Evolutionary conservation across 2,329 filamentous ascomycete genomes (phyloP), one percentile per base, ranked within the genome.

Genomic region (Penicillium sp.): DNA sequence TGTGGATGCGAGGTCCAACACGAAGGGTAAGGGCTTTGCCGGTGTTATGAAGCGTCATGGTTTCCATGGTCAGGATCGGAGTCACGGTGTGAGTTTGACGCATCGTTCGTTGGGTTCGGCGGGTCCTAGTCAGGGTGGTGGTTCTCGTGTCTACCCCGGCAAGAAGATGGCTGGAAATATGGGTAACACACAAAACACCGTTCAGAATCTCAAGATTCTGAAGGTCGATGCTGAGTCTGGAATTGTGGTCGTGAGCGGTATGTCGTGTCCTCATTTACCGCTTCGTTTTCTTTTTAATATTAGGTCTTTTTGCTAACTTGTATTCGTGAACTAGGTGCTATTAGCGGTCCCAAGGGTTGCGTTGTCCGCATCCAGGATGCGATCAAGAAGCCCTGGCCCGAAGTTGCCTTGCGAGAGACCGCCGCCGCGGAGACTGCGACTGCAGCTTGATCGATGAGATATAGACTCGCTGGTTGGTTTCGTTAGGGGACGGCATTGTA

Each of bases 111-210:
- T 97, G 81, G 95, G 95, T 83, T 94, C 92, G 37, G 85, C 89
- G 7, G 95, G 95, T 76, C 92, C 90, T 62, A 91, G 90, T 69
- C 95, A 99, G 79, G 95, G 95, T 66, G 89, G 90, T 75, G 95
- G 95, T 80, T 96, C 92, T 65, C 87, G 95, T 79, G 94, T 99
- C 26, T 82, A 93, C 74, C 95, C 95, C 0, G 95, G 95, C 62
- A 99, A 99, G 87, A 95, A 93, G 81, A 99, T 99, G 95, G 87
- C 95, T 3, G 95, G 95, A 58, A 87, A 92, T 61, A 98, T 99
- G 95, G 95, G 95, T 65, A 91, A 90, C 67, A 86, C 96, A 78
- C 87, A 87, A 68, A 90, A 93, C 58, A 99, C 95, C 52, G 85
- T 95, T 60, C 93, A 97, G 84, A 97, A 96, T 79, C 81, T 98